Evolutionary conservation across 176 grass and related monocot species (phyloP).

Genomic region (Aegilops longissima): DNA sequence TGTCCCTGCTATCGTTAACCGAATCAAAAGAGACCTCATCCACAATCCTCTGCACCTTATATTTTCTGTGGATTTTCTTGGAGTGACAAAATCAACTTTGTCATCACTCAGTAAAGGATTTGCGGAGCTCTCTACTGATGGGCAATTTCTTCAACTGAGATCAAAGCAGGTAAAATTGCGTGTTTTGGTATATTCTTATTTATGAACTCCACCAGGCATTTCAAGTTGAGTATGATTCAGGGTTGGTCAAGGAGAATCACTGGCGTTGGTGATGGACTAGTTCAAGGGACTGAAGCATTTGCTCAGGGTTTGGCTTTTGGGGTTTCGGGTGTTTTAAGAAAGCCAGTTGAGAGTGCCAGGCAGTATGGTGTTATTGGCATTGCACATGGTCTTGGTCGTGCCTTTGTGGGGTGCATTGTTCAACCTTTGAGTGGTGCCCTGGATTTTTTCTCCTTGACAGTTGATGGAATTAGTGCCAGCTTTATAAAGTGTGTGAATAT

Average conservation of each 20-base stretch:
- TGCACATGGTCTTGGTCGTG: conserved; percentile 87
- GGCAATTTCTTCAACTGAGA: conserved; percentile 88
- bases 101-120: conserved; percentile 98
- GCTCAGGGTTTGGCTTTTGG: conserved; percentile 98
- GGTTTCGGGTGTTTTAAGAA: conserved; percentile 92
- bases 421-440: conserved; percentile 92
- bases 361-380: conserved; percentile 86
- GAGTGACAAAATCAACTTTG: conserved; percentile 95
- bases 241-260: conserved; percentile 85
- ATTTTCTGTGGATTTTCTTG: conserved; percentile 89
- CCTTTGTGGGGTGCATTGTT: conserved; percentile 92
- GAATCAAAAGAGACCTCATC: conserved; percentile 90
- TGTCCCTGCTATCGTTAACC: conserved; percentile 73
- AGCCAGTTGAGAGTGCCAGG: conserved; percentile 87
- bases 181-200: conserved; percentile 28
- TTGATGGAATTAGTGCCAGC: conserved; percentile 92
- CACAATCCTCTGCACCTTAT: conserved; percentile 98
- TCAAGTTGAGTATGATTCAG: conserved; percentile 42
- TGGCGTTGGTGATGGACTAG: conserved; percentile 87
- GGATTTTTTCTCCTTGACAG: conserved; percentile 84
- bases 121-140: conserved; percentile 94
- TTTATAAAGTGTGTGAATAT: conserved; percentile 86
- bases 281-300: conserved; percentile 94
- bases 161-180: conserved; percentile 79
- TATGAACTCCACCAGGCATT: conserved; percentile 15